These are phyloP conservation scores for Pseudogymnoascus sp. DNA, from an alignment of 2,329 filamentous ascomycete species.

Conservation along the genomic window DNA sequence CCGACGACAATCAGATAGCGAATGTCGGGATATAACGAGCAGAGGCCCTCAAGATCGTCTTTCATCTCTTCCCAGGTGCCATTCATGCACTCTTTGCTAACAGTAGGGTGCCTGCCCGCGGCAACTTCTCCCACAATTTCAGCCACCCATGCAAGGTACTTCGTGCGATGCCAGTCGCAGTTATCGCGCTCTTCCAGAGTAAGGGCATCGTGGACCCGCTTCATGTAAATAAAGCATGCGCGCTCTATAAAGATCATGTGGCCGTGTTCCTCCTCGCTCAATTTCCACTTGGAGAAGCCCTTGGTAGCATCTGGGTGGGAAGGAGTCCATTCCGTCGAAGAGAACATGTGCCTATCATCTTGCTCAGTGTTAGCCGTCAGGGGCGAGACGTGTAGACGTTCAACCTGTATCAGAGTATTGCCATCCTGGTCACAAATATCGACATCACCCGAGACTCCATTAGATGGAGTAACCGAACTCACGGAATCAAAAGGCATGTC, in stretches of 20 bases:
- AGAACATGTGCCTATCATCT: constrained; percentile 10
- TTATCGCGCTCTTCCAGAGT: constrained; percentile 9
- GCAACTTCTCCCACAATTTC: constrained; percentile 9
- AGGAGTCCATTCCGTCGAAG: constrained; percentile 4
- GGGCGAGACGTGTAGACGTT: constrained; percentile 4
- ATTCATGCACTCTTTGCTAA: constrained; percentile 9
- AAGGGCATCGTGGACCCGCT: constrained; percentile 3
- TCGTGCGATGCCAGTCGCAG: constrained; percentile 9
- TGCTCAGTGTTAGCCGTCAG: constrained; percentile 7
- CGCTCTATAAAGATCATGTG: constrained; percentile 9
- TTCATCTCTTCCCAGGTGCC: neutral
- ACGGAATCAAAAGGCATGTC: neutral
- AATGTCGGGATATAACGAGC: neutral
- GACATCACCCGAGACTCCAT: constrained; percentile 7
- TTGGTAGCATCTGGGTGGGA: neutral
- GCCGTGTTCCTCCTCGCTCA: neutral
- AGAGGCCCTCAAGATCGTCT: neutral
- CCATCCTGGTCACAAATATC: constrained; percentile 9
- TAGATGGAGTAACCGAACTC: neutral
- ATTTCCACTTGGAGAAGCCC: neutral
- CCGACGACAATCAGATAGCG: neutral
- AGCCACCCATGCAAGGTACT: constrained; percentile 9
- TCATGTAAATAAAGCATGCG: constrained; percentile 11
- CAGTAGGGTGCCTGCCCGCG: neutral
- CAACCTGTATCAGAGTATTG: constrained; percentile 9